Conservation (phyloP, 495 filamentous ascomycete species). For the Saxophila tyrrhenica region DNA sequence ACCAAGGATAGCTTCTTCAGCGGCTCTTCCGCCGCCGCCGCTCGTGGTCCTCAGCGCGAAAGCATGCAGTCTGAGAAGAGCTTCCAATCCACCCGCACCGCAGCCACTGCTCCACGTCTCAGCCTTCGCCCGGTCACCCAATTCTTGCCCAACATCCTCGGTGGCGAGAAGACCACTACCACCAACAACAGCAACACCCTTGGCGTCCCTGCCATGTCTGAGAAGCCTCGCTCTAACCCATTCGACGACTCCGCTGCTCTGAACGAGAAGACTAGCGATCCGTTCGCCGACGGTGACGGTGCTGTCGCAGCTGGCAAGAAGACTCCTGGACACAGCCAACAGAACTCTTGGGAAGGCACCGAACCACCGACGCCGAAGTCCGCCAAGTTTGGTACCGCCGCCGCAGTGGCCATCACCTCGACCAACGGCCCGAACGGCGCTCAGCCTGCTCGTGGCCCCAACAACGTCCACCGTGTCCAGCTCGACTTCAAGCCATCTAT, state of each 20-base stretch:
- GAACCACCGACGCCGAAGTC: constrained; percentile 46
- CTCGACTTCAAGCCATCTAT: constrained; percentile 89
- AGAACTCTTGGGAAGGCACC: constrained; percentile 5
- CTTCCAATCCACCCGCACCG: constrained; percentile 32
- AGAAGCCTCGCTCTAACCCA: constrained; percentile 30
- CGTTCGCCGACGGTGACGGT: constrained; percentile 19
- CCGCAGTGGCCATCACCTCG: constrained; percentile 35
- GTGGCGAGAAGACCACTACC: constrained; percentile 31
- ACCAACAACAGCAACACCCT: constrained; percentile 13
- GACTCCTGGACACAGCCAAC: constrained; percentile 7
- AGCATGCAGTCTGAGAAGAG: constrained; percentile 33
- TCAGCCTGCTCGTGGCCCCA: constrained; percentile 20
- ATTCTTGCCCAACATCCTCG: constrained; percentile 54
- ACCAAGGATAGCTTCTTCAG: constrained; percentile 25
- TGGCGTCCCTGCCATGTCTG: constrained; percentile 12
- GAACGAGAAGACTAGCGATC: constrained; percentile 12
- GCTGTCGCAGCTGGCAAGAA: neutral
- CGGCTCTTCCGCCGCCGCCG: constrained; percentile 12
- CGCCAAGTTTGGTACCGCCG: constrained; percentile 37
- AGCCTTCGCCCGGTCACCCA: constrained; percentile 82
- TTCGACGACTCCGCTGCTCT: constrained; percentile 24
- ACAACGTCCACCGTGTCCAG: constrained; percentile 68
- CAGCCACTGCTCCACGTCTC: constrained; percentile 55
- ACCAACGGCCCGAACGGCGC: too few relatives aligned
- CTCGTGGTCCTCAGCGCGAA: constrained; percentile 4